Evolutionary conservation across 345 rosid genomes (phyloP), one percentile per base, ranked within the genome.

Genomic region (Pugionium dolabratum): DNA sequence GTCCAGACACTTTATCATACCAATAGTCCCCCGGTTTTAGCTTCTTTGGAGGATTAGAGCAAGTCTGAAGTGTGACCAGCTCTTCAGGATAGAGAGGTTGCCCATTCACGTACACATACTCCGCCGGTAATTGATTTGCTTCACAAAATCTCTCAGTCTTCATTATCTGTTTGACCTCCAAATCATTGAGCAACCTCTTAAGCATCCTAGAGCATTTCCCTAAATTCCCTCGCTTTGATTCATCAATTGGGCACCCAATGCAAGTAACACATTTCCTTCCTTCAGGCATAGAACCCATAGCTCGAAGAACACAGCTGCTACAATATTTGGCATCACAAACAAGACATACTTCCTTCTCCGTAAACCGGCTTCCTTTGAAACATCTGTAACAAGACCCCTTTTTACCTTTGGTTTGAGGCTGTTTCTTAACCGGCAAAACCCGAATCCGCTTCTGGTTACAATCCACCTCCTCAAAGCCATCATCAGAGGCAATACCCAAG

Each of bases 281-380:
- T 85, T 95, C 97, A 1, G 99, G 99, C 99, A 95, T 95, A 2
- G 99, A 95, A 10, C 98, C 99, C 99, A 95, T 91, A n/a, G 99
- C 96, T 65, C 97, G 78, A 76, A 95, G 99, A 35, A 95, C 96
- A 40, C 97, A 95, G 66, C 70, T 88, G 52, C 87, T 78, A 59
- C 99, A 95, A 70, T 87, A 95, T 66, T 95, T 91, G 1, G 97
- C 89, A 79, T 91, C 96, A 59, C 97, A 95, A 60, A 95, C 99
- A 70, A 89, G 73, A 78, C 99, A 95, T 29, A 89, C 87, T 81
- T 95, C 99, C 75, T 95, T 91, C 75, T 95, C 99, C 0, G 97
- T 91, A 72, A 95, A 89, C 67, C 95, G 56, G 64, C 60, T 84
- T 50, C 99, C 99, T 71, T 87, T 95, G 30, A 84, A 84, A 75